Evolutionary conservation across 371 early-diverging fungal genomes (phyloP).

Genomic region (Batrachochytrium dendrobatidis): DNA sequence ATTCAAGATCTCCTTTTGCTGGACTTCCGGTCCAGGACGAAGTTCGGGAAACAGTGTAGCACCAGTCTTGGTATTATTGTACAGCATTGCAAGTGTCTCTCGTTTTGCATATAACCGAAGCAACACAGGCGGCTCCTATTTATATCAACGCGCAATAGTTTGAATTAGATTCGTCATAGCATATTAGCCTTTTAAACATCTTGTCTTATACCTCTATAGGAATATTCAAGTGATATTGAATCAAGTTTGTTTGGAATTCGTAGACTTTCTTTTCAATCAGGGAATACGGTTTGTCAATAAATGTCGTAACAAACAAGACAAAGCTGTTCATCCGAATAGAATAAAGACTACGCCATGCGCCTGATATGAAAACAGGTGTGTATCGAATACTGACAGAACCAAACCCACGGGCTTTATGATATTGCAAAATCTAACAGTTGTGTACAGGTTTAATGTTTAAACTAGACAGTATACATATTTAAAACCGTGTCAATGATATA

Average conservation of each 20-base stretch:
- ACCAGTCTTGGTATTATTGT: constrained; percentile 49
- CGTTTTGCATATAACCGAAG: constrained; percentile 49
- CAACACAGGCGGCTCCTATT: constrained; percentile 44
- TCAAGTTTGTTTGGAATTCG: constrained; percentile 35
- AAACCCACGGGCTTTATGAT: constrained; percentile 37
- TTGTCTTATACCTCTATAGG: constrained; percentile 31
- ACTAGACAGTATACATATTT: not conserved
- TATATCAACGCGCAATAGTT: not conserved
- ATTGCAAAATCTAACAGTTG: constrained; percentile 37
- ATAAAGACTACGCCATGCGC: constrained; percentile 43
- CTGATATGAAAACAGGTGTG: constrained; percentile 38
- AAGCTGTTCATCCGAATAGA: constrained; percentile 37
- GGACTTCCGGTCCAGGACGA: constrained; percentile 45
- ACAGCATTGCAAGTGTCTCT: constrained; percentile 48
- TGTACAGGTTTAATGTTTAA: not conserved
- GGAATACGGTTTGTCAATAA: constrained; percentile 38
- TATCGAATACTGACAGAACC: constrained; percentile 27
- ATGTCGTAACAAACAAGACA: constrained; percentile 36
- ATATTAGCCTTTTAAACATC: not conserved
- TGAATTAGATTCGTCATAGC: not conserved
- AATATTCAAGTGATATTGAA: constrained; percentile 42
- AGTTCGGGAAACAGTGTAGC: constrained; percentile 44
- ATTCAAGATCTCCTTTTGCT: constrained; percentile 38
- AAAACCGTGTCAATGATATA: constrained; percentile 8
- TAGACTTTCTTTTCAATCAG: constrained; percentile 27